Evolutionary conservation across 495 filamentous ascomycete species (phyloP).

Genomic region (Lindgomyces ingoldianus): DNA sequence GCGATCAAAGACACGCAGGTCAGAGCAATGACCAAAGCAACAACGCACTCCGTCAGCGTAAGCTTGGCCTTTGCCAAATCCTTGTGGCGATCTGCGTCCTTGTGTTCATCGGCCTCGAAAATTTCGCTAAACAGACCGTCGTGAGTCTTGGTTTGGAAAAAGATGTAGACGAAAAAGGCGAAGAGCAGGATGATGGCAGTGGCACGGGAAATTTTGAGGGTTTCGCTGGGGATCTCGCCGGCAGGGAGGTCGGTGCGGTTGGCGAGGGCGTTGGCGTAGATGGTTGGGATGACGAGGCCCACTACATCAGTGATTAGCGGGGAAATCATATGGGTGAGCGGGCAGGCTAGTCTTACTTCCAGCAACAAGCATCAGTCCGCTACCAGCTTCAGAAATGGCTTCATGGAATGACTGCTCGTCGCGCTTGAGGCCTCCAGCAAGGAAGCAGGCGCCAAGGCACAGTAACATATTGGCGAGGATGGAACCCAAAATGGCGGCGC

Average conservation of each 20-base stretch:
- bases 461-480: constrained; percentile 72
- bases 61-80: constrained; percentile 69
- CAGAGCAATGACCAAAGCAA: constrained; percentile 68
- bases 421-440: constrained; percentile 70
- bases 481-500: constrained; percentile 78
- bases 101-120: constrained; percentile 68
- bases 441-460: constrained; percentile 76
- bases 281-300: constrained; percentile 78
- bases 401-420: constrained; percentile 65
- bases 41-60: constrained; percentile 71
- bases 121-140: constrained; percentile 75
- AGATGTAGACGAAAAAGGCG: constrained; percentile 73
- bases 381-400: constrained; percentile 77
- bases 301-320: constrained; percentile 44
- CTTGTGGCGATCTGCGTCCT: constrained; percentile 67
- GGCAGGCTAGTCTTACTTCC: constrained; percentile 35
- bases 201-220: constrained; percentile 70
- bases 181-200: constrained; percentile 76
- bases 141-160: constrained; percentile 81
- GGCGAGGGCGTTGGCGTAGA: constrained; percentile 66
- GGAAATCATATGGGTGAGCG: not conserved
- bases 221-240: constrained; percentile 48
- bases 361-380: constrained; percentile 77
- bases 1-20: constrained; percentile 78
- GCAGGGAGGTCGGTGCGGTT: constrained; percentile 40